phyloP scores from a whole-genome alignment of 257 asterid genomes.

The Nicotiana noctiflora region DNA sequence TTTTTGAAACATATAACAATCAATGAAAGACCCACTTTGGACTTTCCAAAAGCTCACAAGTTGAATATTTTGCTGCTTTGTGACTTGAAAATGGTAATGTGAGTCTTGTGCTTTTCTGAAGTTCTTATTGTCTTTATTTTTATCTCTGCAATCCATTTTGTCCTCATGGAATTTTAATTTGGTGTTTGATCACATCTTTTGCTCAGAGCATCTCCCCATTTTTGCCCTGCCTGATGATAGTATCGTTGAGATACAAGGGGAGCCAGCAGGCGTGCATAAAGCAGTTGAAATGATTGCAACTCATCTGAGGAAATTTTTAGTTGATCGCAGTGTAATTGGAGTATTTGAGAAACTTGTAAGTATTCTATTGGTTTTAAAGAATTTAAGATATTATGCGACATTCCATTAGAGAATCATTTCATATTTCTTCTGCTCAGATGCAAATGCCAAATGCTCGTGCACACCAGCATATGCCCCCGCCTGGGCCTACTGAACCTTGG shows the following conservation, averaged over 20 bases:
- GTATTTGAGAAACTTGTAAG: slow-evolving; percentile 76
- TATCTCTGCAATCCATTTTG: background rate
- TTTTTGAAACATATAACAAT: background rate
- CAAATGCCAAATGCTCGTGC: slow-evolving; percentile 59
- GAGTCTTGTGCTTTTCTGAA: background rate
- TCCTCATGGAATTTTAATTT: slow-evolving; percentile 3
- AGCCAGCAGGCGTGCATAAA: slow-evolving; percentile 59
- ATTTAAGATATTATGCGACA: background rate
- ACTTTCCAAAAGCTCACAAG: background rate
- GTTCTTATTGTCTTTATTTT: background rate
- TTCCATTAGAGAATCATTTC: background rate
- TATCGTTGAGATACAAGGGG: slow-evolving; percentile 92
- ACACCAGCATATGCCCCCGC: slow-evolving; percentile 49
- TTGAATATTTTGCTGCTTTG: background rate
- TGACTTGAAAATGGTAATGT: background rate
- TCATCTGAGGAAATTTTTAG: slow-evolving; percentile 81
- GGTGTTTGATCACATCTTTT: background rate
- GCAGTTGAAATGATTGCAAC: slow-evolving; percentile 75
- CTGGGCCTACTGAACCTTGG: slow-evolving; percentile 42
- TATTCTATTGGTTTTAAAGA: slow-evolving; percentile 1
- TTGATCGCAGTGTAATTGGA: slow-evolving; percentile 80
- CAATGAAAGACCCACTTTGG: background rate
- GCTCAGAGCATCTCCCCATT: slow-evolving; percentile 68
- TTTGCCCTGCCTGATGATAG: slow-evolving; percentile 83
- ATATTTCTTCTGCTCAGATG: slow-evolving; percentile 35